Evolutionary conservation across 2,329 filamentous ascomycete species (phyloP).

Genomic region (Helotiales sp.): DNA sequence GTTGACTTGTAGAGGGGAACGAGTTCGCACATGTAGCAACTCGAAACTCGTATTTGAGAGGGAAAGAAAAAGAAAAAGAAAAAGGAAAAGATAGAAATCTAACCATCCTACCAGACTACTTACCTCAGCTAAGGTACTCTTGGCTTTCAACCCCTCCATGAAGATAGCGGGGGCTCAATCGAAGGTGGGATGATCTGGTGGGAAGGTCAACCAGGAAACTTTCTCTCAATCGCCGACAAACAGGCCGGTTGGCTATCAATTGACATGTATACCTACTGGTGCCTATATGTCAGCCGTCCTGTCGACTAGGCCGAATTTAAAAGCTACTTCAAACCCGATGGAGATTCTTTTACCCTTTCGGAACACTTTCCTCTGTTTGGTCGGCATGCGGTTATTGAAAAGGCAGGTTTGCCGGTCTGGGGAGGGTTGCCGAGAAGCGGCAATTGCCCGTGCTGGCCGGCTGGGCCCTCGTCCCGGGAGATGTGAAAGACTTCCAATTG

Average conservation of each 20-base stretch:
- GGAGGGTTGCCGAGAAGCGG: neutral
- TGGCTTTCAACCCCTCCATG: neutral
- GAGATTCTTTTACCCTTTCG: neutral
- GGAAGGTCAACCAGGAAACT: neutral
- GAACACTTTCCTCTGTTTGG: neutral
- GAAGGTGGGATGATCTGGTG: neutral
- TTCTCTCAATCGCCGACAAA: neutral
- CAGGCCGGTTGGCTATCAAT: neutral
- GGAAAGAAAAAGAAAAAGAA: neutral
- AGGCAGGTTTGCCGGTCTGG: neutral
- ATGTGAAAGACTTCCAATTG: too few species aligned
- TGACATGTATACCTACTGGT: neutral
- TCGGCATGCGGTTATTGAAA: neutral
- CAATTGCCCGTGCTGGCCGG: too few species aligned
- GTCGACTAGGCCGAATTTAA: neutral
- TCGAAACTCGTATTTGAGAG: neutral
- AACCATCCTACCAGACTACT: neutral
- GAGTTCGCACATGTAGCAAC: neutral
- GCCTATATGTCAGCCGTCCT: neutral
- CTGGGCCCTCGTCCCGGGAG: too few species aligned
- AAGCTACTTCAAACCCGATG: too few species aligned
- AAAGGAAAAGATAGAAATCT: too few species aligned
- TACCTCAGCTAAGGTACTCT: neutral
- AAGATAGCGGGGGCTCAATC: constrained; percentile 10
- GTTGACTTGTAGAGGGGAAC: neutral